phyloP scores from a whole-genome alignment of 179 eudicot genomes.

The Heliamphora pulchella region DNA sequence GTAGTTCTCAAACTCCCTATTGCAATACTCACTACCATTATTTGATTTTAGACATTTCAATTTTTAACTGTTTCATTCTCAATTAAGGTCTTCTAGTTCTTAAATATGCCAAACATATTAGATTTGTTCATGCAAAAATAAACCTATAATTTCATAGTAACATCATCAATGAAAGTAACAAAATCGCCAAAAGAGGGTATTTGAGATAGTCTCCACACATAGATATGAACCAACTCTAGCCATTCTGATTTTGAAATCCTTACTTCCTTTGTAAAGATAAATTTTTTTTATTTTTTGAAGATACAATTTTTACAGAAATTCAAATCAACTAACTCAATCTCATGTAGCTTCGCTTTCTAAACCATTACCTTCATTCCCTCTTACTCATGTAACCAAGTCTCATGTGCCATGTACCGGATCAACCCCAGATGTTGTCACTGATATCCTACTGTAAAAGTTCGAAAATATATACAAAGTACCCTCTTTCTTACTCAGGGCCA shows the following conservation, averaged over 20 bases:
- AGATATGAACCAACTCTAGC: conserved; percentile 10
- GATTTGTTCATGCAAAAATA: conserved; percentile 12
- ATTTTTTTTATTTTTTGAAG: neutral
- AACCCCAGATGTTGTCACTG: neutral
- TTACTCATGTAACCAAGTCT: neutral
- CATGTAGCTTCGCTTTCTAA: neutral
- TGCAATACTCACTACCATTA: too few species aligned
- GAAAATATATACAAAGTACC: too few species aligned
- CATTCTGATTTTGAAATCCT: neutral
- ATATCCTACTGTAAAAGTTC: too few species aligned
- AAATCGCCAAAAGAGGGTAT: neutral
- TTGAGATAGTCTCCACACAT: neutral
- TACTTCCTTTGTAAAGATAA: neutral
- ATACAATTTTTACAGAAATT: neutral
- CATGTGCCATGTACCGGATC: neutral
- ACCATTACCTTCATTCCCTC: neutral
- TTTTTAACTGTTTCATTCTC: too few species aligned
- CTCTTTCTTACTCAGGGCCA: too few species aligned
- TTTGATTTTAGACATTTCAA: too few species aligned
- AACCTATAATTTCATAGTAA: conserved; percentile 10
- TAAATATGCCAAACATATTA: conserved; percentile 2
- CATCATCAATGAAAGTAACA: neutral
- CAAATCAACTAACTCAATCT: neutral
- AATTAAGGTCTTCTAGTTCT: too few species aligned
- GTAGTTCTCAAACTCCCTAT: too few species aligned